These are phyloP conservation scores for Aspergillus melleus DNA, from an alignment of 2,329 filamentous ascomycete genomes.

Conservation along the genomic window DNA sequence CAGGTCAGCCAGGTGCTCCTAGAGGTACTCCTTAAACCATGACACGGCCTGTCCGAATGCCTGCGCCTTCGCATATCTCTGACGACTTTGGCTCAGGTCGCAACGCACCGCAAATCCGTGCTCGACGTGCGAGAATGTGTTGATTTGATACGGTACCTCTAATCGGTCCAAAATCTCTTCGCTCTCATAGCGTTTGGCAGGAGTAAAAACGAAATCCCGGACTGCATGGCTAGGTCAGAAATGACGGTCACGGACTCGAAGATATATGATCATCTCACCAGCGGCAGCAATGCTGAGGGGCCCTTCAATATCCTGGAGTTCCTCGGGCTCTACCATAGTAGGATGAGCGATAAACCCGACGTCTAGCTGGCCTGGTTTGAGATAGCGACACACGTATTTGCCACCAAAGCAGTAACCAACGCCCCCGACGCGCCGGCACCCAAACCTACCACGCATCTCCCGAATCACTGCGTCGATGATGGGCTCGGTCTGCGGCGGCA, in stretches of 20 bases:
- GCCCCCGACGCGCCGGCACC: slow-evolving; percentile 39
- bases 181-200: background rate
- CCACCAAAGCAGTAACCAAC: slow-evolving; percentile 54
- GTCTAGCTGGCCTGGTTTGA: slow-evolving; percentile 14
- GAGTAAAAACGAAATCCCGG: background rate
- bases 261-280: background rate
- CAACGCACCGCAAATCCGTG: background rate
- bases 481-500: slow-evolving; percentile 47
- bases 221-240: no score
- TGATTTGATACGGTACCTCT: background rate
- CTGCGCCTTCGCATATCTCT: background rate
- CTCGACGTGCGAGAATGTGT: background rate
- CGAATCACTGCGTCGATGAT: slow-evolving; percentile 47
- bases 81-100: background rate
- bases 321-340: slow-evolving; percentile 17
- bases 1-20: background rate
- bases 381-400: slow-evolving; percentile 48
- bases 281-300: slow-evolving; percentile 21
- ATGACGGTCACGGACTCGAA: background rate
- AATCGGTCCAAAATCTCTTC: background rate
- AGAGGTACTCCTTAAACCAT: background rate
- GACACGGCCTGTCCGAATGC: background rate
- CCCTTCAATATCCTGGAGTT: slow-evolving; percentile 17
- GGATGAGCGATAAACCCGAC: slow-evolving; percentile 24
- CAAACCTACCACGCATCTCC: slow-evolving; percentile 31